Evolutionary conservation across 2,329 filamentous ascomycete genomes (phyloP).

Genomic region (Botrytis deweyae): DNA sequence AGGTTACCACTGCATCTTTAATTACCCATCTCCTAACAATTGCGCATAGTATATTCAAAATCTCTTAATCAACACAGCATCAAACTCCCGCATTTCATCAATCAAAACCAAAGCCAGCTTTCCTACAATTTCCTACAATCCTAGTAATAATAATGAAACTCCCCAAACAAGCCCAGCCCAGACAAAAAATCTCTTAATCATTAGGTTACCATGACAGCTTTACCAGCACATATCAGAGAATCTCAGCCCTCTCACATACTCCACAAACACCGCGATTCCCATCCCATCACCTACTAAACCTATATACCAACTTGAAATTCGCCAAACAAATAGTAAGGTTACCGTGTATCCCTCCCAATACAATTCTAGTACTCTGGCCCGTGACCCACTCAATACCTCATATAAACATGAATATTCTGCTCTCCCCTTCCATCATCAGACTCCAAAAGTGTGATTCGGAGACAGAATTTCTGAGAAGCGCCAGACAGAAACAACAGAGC

Average conservation of each 20-base stretch:
- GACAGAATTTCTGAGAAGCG: not conserved
- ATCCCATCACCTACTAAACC: not conserved
- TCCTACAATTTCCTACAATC: not conserved
- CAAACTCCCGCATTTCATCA: not conserved
- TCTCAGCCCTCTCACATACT: too few relatives aligned
- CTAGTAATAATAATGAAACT: not conserved
- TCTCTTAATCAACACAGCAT: not conserved
- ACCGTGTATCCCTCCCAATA: too few relatives aligned
- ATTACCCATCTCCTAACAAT: not conserved
- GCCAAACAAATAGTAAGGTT: not conserved
- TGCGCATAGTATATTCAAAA: not conserved
- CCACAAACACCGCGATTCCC: not conserved
- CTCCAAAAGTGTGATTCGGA: not conserved
- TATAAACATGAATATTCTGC: not conserved
- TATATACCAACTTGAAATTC: not conserved
- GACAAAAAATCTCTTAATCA: not conserved
- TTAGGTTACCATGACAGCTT: not conserved
- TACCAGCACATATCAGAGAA: not conserved
- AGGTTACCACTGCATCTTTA: too few relatives aligned
- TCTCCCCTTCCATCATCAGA: not conserved
- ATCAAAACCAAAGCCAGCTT: not conserved
- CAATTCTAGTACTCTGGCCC: not conserved
- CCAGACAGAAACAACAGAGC: not conserved
- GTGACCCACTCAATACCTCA: not conserved
- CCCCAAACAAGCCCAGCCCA: not conserved